Base-by-base conservation (phyloP, 202 grass and related monocot genomes). In the Panicum hallii region DNA sequence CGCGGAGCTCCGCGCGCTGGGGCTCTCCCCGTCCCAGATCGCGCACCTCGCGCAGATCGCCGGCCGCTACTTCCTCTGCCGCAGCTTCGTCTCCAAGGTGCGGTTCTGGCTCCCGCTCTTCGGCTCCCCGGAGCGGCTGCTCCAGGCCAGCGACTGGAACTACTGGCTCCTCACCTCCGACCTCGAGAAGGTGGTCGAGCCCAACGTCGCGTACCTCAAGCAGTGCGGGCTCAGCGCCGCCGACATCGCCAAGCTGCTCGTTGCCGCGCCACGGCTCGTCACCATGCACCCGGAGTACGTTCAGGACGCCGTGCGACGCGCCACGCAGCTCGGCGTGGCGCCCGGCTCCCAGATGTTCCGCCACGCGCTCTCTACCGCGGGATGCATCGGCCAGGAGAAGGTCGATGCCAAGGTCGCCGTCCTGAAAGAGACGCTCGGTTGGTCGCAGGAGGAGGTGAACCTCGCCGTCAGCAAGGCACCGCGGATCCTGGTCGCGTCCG, bases 71-170 rank as follows among this genome's bases (percentile, higher is more conserved):
- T 86, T 91, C 75, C 66, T 85, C 41, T 70, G 66, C 44, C 84
- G 78, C 72, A 83, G 75, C 75, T 75, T 90, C 55, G 68, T 91
- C 63, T 88, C 86, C 66, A 79, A 83, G 69, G 85, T 94, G 53
- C 83, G 82, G 5, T 94, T 91, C 81, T 93, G 88, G 91, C 88
- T 90, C 74, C 84, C 77, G 52, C 86, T 90, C 7, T 78, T 92
- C 47, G 80, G 87, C 4, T 84, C 71, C 10, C 63, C 82, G 5
- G 79, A 85, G 62, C 60, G 44, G 61, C 71, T 97, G 22, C 56
- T 89, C 61, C 85, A 92, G 79, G 73, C 86, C 12, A 67, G 87
- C 30, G 77, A 87, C 76, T 87, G 36, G 85, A 77, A 85, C 75
- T 50, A 72, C 45, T 79, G 61, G 55, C 72, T 94, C 68, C 65